Evolutionary conservation across 345 rosid genomes (phyloP), one percentile per base, ranked within the genome.

Genomic region (Rhodomyrtus tomentosa): DNA sequence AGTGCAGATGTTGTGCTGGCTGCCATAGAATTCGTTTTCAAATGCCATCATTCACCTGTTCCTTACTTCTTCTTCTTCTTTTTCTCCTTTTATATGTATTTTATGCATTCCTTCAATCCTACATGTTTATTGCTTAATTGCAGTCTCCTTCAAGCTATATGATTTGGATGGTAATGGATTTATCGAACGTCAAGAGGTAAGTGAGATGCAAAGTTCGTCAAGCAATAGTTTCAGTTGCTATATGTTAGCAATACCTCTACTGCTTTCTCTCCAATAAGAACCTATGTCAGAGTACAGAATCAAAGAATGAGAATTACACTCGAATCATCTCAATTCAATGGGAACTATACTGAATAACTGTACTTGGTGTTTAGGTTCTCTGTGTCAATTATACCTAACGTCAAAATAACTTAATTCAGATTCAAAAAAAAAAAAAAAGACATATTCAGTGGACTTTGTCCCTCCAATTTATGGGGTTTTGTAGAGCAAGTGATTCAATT

Each of bases 151-250:
- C 90, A 95, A 93, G 91, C 96, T 96, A 87, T 98, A 98, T 87
- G 99, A 98, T 89, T 85, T 96, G 93, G 95, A 96, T 84, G 90
- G 90, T 68, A 92, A 98, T 0, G 99, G 99, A 87, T 98, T 90
- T 88, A 98, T 98, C 72, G 99, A 93, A 92, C 98, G 99, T 52
- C 96, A 96, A 68, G 99, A 95, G 96, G 99, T 96, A 90, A 83
- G 86, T 82, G 76, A 36, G 16, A 56, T 55, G 40, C 59, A 68
- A 32, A 68, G 12, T 68, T 36, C 76, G 20, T 68, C 1, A 5
- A 68, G 7, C 0, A 7, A 18, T 68, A 36, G 76, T 32, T 68
- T 36, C 45, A 0, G 45, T 32, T 68, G 76, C 76, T 68, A 18
- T 68, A 36, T 36, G 11, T 36, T 68, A 4, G 13, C 76, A 68